Conservation (phyloP, 176 grass and related monocot species). For the Cenchrus fungigraminus region DNA sequence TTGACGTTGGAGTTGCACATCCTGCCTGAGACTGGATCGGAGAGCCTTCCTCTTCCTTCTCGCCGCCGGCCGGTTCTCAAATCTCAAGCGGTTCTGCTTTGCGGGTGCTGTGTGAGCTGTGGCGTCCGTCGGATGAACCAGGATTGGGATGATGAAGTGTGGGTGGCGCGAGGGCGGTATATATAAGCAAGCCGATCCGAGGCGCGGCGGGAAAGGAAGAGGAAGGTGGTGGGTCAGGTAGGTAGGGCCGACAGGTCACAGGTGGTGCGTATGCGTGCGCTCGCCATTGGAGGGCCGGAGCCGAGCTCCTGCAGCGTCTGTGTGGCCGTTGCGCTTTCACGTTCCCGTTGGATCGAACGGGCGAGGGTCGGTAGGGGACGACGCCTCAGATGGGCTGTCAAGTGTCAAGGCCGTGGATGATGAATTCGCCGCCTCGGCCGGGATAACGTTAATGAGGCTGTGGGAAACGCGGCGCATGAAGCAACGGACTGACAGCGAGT, state of each 20-base stretch:
- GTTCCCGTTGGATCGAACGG: slow-evolving; percentile 15
- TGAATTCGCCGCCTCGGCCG: not conserved
- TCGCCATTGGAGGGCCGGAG: not conserved
- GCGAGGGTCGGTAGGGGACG: not conserved
- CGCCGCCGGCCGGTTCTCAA: not conserved
- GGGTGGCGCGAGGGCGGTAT: slow-evolving; percentile 31
- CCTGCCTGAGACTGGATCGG: not conserved
- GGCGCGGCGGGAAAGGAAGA: slow-evolving; percentile 22
- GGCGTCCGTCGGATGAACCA: slow-evolving; percentile 4
- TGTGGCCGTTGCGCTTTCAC: not conserved
- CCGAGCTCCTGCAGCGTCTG: slow-evolving; percentile 6
- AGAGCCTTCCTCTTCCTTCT: not conserved
- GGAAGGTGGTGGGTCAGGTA: slow-evolving; percentile 39
- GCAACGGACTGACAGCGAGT: not conserved
- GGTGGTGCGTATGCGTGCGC: slow-evolving; percentile 5
- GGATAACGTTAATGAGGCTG: slow-evolving; percentile 1
- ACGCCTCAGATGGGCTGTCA: slow-evolving; percentile 4
- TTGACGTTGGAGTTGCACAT: slow-evolving; percentile 96
- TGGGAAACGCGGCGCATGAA: not conserved
- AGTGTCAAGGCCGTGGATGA: slow-evolving; percentile 15
- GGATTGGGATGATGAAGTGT: slow-evolving; percentile 20
- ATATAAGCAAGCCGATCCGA: slow-evolving; percentile 39
- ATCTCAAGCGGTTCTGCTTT: slow-evolving; percentile 8
- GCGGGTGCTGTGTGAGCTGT: slow-evolving; percentile 46
- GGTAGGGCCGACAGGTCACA: slow-evolving; percentile 38